These are phyloP conservation scores for Wallemia mellicola DNA, from an alignment of 1,284 basidiomycete species.

Conservation along the genomic window DNA sequence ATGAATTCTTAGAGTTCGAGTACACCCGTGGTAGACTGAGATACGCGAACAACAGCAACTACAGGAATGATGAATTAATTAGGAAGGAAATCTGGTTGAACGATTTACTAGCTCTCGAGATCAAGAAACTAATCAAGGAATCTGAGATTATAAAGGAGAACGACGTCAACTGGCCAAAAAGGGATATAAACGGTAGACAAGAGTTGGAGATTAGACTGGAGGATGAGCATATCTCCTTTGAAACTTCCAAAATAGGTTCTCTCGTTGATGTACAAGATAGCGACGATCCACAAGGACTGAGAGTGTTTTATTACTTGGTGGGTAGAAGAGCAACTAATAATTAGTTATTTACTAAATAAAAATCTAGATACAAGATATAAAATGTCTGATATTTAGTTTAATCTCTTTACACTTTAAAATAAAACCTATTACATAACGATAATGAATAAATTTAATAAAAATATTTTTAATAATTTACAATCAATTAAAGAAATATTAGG, in stretches of 20 bases:
- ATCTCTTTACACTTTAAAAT: conserved; percentile 98
- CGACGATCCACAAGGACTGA: conserved; percentile 81
- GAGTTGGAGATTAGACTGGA: conserved; percentile 84
- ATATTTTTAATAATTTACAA: conserved; percentile 59
- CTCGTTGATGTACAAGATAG: conserved; percentile 88
- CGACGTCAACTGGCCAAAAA: conserved; percentile 91
- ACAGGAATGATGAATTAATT: conserved; percentile 85
- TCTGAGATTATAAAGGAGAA: conserved; percentile 96
- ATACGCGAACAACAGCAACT: conserved; percentile 98
- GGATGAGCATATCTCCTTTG: conserved; percentile 87
- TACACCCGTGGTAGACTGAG: conserved; percentile 81
- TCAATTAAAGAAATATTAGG: conserved; percentile 20
- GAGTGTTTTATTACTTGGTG: conserved; percentile 97
- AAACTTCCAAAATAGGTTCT: conserved; percentile 96
- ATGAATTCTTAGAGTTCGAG: conserved; percentile 96
- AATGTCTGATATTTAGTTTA: conserved; percentile 92
- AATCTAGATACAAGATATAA: conserved; percentile 93
- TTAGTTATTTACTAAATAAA: too few species aligned
- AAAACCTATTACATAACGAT: conserved; percentile 94
- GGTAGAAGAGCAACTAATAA: too few species aligned
- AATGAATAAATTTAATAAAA: too few species aligned
- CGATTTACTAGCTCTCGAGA: conserved; percentile 63
- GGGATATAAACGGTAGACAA: conserved; percentile 90
- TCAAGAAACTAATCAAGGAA: conserved; percentile 76
- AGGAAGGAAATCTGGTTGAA: conserved; percentile 97